Base-by-base conservation (phyloP, 208 protist species). In the Leishmania aethiopica region DNA sequence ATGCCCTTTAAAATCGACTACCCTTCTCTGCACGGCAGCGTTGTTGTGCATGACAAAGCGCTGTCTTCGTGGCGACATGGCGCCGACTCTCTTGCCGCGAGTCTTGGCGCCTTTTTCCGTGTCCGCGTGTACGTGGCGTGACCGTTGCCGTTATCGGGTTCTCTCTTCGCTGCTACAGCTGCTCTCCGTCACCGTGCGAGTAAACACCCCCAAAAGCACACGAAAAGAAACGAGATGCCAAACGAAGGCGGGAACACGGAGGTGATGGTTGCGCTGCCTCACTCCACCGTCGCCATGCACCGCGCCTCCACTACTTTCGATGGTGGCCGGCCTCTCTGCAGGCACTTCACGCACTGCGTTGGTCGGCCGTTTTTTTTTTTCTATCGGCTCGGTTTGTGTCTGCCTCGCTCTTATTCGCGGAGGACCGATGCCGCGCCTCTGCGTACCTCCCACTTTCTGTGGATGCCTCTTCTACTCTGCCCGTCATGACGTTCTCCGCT, bases 11-110 rank as follows among this genome's bases (percentile, higher is more conserved):
- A 37, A 32, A 53, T 5, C 1, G 69, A 55, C 71, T 32, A 17
- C 17, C 13, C 51, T n/a, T 35, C 3, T 40, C 15, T 42, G n/a
- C 40, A n/a, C 45, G 35, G 32, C 35, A 28, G 42, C 49, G 35
- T 77, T n/a, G 62, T 3, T 62, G 32, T 28, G 32, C 73, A 62
- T 40, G 32, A 17, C n/a, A 47, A 22, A 45, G 17, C 35, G 53
- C 73, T n/a, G 28, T 78, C 55, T 64, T 42, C 1, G 15, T 53
- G 77, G 77, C 1, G 70, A 75, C 32, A 67, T 83, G 1, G 59
- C 55, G 45, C 45, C 3, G 70, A 74, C 28, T 53, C 15, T 47
- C 40, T 32, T 53, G 7, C 28, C 28, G 11, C 37, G 42, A 3
- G 25, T 22, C 42, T 53, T 53, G 45, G 70, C 47, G 45, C 45